These are phyloP conservation scores for Pseudoneurospora amorphoporcata DNA, from an alignment of 495 filamentous ascomycete species.

Conservation along the genomic window DNA sequence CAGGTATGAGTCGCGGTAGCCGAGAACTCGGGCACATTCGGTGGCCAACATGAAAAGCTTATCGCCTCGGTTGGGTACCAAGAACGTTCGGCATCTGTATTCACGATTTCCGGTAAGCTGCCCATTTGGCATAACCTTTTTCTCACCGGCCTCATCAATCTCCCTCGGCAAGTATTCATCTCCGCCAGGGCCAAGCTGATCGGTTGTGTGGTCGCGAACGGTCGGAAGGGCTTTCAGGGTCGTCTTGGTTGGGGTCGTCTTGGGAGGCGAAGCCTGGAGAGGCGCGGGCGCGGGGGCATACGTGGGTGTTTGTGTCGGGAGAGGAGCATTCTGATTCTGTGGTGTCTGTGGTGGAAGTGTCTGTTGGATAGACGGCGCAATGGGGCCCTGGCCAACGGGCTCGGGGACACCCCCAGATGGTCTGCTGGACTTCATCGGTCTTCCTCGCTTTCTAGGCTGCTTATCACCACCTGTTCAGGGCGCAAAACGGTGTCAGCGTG, in stretches of 20 bases:
- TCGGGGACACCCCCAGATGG: conserved; percentile 35
- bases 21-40: conserved; percentile 89
- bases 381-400: conserved; percentile 42
- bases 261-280: conserved; percentile 66
- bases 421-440: conserved; percentile 61
- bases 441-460: conserved; percentile 67
- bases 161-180: conserved; percentile 96
- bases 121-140: conserved; percentile 79
- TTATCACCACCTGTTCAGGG: conserved; percentile 43
- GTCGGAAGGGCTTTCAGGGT: conserved; percentile 93
- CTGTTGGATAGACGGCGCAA: conserved; percentile 34
- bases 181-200: conserved; percentile 82
- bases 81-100: conserved; percentile 89
- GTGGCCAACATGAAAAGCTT: conserved; percentile 99
- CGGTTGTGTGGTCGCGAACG: conserved; percentile 93
- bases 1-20: conserved; percentile 94
- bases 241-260: conserved; percentile 78
- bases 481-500: conserved; percentile 30
- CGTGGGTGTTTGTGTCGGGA: conserved; percentile 40
- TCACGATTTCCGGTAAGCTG: conserved; percentile 72
- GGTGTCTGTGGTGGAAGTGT: conserved; percentile 62
- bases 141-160: conserved; percentile 84
- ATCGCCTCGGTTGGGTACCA: conserved; percentile 76
- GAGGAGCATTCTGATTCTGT: conserved; percentile 57
- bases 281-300: conserved; percentile 67